A percentile compares a stretch with the other conserved stretches of the same genome.
Conservation (phyloP, 192 early-diverging fungal genomes). For the Entomortierella parvispora region DNA sequence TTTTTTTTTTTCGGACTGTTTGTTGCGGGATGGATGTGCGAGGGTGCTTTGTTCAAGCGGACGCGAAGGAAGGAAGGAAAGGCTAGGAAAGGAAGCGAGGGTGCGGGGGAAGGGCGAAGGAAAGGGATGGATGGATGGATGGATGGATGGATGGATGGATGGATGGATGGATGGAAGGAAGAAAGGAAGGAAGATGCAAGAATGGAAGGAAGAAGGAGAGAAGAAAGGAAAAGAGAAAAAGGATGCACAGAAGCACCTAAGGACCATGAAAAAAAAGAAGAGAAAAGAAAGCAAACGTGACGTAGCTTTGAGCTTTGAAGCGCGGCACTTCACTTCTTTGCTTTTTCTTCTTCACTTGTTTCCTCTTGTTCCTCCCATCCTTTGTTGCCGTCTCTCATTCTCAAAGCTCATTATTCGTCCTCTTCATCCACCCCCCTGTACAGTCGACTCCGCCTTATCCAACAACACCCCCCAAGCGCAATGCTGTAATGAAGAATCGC, state of each 20-base stretch:
- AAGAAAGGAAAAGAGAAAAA: slow-evolving; percentile 1
- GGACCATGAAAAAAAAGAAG: slow-evolving; percentile 2
- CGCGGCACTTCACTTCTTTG: no score
- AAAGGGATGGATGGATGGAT: not conserved
- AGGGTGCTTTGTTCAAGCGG: not conserved
- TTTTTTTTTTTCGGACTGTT: no score
- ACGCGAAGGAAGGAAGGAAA: no score
- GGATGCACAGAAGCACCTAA: not conserved
- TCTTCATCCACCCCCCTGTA: not conserved
- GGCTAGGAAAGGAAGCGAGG: not conserved
- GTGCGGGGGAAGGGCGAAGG: not conserved
- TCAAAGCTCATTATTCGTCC: not conserved
- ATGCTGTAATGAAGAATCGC: slow-evolving; percentile 16
- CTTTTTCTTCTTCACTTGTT: not conserved
- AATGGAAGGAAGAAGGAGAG: not conserved
- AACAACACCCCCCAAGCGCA: not conserved
- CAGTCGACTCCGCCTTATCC: no score
- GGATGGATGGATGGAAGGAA: not conserved
- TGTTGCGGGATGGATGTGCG: not conserved
- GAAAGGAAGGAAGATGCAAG: not conserved
- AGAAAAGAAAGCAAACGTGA: not conserved
- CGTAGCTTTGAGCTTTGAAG: no score
- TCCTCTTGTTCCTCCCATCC: no score
- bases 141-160: not conserved
- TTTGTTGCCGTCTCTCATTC: not conserved